Base-by-base conservation (phyloP, 2,329 filamentous ascomycete species). In the Hypoxylon sp. region DNA sequence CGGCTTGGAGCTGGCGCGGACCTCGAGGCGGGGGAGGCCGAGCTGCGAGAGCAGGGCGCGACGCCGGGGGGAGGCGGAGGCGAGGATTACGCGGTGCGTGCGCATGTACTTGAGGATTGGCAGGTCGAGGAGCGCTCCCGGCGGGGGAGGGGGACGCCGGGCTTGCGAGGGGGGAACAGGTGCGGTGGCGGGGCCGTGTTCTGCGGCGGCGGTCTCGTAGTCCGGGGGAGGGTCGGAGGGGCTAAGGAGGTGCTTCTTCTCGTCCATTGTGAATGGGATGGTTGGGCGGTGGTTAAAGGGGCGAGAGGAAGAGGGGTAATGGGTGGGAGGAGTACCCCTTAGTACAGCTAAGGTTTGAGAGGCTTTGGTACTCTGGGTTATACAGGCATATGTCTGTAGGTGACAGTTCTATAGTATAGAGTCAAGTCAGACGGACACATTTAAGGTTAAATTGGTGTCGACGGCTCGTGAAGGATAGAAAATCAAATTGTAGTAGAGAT, bases 51-150 rank as follows among this genome's bases (percentile, higher is more conserved):
- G 87, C 8, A 99, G 87, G 67, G 92, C 89, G 77, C 89, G 91
- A 56, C 95, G 86, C 46, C 95, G 86, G 0, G 95, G 95, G 1
- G 94, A 97, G 19, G 91, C 88, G 2, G 94, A 97, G 54, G 95
- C 95, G 26, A 99, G 89, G 70, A 99, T 91, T 5, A 97, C 88
- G 68, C 94, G 86, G 77, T 91, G 92, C 56, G 86, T 86, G 30
- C 24, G 24, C 4, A 26, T 26, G 24, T 26, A 26, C 24, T 26
- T 26, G 24, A 26, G 24, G 24, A 26, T 26, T 7, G 24, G 24
- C 7, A 26, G 24, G 24, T 26, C 24, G 24, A 26, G 24, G 24
- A 26, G 24, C 7, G 24, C 24, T 4, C 24, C 24, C 7, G 24
- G 24, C 4, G 24, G 24, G 7, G 39, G 68, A 72, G 11, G 71